Percentiles rank a stretch among this genome's conserved stretches.
phyloP scores from a whole-genome alignment of 2,329 filamentous ascomycete species.

The Aspergillus viridinutans region DNA sequence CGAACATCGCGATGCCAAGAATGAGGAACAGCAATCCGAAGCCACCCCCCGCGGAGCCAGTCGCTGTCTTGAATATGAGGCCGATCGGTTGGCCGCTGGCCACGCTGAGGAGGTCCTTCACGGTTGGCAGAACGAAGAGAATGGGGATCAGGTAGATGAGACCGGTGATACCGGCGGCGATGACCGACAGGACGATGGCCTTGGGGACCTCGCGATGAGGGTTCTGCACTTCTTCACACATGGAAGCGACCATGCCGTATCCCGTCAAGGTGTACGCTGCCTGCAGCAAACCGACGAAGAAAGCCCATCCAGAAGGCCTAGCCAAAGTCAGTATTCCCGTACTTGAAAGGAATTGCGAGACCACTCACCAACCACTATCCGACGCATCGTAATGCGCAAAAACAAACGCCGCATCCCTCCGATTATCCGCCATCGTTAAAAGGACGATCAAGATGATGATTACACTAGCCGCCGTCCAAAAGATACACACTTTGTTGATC shows the following conservation, averaged over 20 bases:
- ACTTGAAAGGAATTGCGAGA: background rate
- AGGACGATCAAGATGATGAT: slow-evolving; percentile 63
- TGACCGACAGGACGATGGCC: slow-evolving; percentile 66
- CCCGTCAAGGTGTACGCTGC: slow-evolving; percentile 50
- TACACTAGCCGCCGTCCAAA: slow-evolving; percentile 64
- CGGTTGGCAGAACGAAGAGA: slow-evolving; percentile 69
- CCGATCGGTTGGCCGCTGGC: slow-evolving; percentile 73
- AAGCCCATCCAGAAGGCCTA: slow-evolving; percentile 64
- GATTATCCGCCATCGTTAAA: slow-evolving; percentile 57
- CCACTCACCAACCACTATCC: slow-evolving; percentile 55
- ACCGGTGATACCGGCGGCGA: slow-evolving; percentile 62
- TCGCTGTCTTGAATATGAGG: slow-evolving; percentile 69
- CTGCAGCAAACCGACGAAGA: slow-evolving; percentile 67
- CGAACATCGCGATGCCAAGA: slow-evolving; percentile 72
- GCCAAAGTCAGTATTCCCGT: slow-evolving; percentile 3
- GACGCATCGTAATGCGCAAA: slow-evolving; percentile 66
- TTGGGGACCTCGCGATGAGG: slow-evolving; percentile 66
- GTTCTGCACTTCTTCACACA: slow-evolving; percentile 69
- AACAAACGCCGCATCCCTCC: slow-evolving; percentile 59
- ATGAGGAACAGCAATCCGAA: slow-evolving; percentile 73
- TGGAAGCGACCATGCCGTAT: slow-evolving; percentile 67
- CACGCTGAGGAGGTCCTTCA: slow-evolving; percentile 59
- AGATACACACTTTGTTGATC: slow-evolving; percentile 70
- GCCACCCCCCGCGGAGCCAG: slow-evolving; percentile 66
- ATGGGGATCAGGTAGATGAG: slow-evolving; percentile 67